Percentiles rank a stretch among this genome's conserved stretches.
These are phyloP conservation scores for Kwoniella bestiolae DNA, from an alignment of 768 basidiomycete species.

Conservation along the genomic window DNA sequence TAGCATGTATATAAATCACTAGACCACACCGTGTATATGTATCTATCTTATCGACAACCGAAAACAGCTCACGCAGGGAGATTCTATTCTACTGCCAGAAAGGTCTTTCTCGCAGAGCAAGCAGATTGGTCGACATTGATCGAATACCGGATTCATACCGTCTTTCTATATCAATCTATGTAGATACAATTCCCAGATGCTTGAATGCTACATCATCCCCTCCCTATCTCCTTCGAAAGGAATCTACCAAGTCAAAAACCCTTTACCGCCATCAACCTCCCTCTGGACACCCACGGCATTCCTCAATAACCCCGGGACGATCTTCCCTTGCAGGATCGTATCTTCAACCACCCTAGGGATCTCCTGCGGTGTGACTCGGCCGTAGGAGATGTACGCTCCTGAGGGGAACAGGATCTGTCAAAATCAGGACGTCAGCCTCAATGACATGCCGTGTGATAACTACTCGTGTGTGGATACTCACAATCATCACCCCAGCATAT, in stretches of 20 bases:
- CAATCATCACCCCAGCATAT: conserved; percentile 87
- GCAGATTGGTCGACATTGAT: too few species aligned
- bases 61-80: background rate
- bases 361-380: conserved; percentile 87
- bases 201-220: background rate
- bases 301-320: conserved; percentile 82
- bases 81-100: background rate
- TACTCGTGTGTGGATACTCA: conserved; percentile 60
- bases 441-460: background rate
- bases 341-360: conserved; percentile 66
- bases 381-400: conserved; percentile 89
- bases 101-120: too few species aligned
- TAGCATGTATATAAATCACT: background rate
- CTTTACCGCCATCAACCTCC: conserved; percentile 11
- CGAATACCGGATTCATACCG: too few species aligned
- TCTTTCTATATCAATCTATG: too few species aligned
- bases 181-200: background rate
- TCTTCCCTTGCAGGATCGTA: conserved; percentile 80
- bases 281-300: conserved; percentile 75
- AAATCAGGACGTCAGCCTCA: background rate
- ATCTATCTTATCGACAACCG: background rate
- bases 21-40: background rate
- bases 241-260: conserved; percentile 24
- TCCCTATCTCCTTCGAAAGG: background rate
- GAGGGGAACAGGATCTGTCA: conserved; percentile 80